Evolutionary conservation across 352 stramenopile species (phyloP), one percentile per base, ranked within the genome.

Genomic region (Phytophthora podocarpi): DNA sequence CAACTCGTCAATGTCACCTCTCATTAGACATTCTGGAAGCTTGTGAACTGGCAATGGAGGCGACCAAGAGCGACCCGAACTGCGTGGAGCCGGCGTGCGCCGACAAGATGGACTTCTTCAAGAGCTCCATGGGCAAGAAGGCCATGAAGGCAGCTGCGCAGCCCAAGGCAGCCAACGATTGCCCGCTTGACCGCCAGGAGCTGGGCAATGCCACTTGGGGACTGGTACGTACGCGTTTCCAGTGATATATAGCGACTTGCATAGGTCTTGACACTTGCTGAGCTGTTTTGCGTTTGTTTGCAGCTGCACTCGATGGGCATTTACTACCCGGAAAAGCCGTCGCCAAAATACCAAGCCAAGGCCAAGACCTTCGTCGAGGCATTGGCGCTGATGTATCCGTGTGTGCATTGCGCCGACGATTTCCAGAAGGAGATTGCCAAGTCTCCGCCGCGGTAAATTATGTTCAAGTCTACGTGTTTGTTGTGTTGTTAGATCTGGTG

Each of bases 311-410:
- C 91, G 11, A 98, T 95, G 78, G 95, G 95, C 12, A 95, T 97
- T 32, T 99, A 98, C 82, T 99, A 98, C 82, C 97, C 97, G 1
- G 94, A 99, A 15, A 90, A 96, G 49, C 97, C 97, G 31, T 93
- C 89, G 0, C 46, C 64, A 7, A 83, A 98, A 49, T 92, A 98
- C 63, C 81, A 98, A 68, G 37, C 85, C 27, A 90, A 93, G 47
- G 93, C 97, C 49, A 88, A 70, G 36, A 83, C 82, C 18, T 98
- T 99, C 57, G 76, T 99, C 18, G 70, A 93, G 36, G 82, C 91
- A 16, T 70, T 99, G 31, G 94, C 95, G 27, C 78, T 89, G 59
- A 97, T 99, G 82, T 97, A 96, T 46, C 89, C 89, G 20, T 97
- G 89, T 50, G 85, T 86, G 35, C 96, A 98, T 76, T 99, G 97